Percentiles rank a stretch among this genome's conserved stretches.
These are phyloP conservation scores for Trametes pubescens DNA, from an alignment of 1,284 basidiomycete species.

Conservation along the genomic window DNA sequence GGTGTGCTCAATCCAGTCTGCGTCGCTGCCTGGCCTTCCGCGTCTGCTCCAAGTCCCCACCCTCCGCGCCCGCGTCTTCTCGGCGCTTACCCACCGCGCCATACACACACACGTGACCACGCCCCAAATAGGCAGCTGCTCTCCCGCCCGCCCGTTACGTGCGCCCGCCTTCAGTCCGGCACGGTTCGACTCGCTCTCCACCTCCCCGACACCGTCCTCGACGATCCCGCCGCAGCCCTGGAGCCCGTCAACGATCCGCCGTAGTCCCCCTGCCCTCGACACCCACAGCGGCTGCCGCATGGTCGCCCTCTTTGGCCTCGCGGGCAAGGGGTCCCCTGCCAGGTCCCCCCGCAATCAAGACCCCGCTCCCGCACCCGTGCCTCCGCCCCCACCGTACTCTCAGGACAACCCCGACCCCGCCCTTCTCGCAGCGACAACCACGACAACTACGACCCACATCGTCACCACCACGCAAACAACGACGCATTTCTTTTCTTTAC, in stretches of 20 bases:
- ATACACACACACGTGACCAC: slow-evolving; percentile 3
- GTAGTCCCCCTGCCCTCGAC: slow-evolving; percentile 14
- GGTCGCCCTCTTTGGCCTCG: slow-evolving; percentile 49
- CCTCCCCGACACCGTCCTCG: slow-evolving; percentile 20
- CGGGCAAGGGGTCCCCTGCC: slow-evolving; percentile 41
- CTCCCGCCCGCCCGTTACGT: slow-evolving; percentile 10
- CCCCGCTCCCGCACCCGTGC: slow-evolving; percentile 35
- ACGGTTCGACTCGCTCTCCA: slow-evolving; percentile 21
- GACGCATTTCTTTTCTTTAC: slow-evolving; percentile 71
- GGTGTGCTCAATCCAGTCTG: not conserved
- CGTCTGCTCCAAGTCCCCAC: not conserved
- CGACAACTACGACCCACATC: slow-evolving; percentile 57
- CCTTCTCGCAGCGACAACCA: slow-evolving; percentile 54
- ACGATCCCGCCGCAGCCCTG: slow-evolving; percentile 26
- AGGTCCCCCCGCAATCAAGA: slow-evolving; percentile 32
- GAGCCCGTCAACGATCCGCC: slow-evolving; percentile 23
- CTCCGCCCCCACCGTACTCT: slow-evolving; percentile 52
- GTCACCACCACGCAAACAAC: slow-evolving; percentile 58
- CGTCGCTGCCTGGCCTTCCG: not conserved
- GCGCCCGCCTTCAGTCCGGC: slow-evolving; percentile 11
- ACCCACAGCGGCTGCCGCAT: slow-evolving; percentile 41
- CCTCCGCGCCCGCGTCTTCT: not conserved
- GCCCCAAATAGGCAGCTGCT: slow-evolving; percentile 15
- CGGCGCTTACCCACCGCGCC: not conserved
- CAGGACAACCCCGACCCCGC: slow-evolving; percentile 46